These are phyloP conservation scores for Russula lepida DNA, from an alignment of 768 basidiomycete genomes.

Conservation along the genomic window DNA sequence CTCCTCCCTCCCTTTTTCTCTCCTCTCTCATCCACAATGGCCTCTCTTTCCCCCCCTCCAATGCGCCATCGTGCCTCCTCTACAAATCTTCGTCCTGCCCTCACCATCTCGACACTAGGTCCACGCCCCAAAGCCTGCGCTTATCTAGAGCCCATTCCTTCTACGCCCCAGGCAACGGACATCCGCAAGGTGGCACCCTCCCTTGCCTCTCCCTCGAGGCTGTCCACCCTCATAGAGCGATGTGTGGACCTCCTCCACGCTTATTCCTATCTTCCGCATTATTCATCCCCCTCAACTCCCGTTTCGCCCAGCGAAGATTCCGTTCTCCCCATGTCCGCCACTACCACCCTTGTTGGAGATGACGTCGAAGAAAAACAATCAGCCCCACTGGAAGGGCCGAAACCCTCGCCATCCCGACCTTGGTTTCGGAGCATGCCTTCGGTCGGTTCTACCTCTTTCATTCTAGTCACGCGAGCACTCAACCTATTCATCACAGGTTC, in stretches of 20 bases:
- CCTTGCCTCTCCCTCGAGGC: slow-evolving; percentile 17
- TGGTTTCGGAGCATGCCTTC: slow-evolving; percentile 17
- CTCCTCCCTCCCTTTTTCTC: neutral
- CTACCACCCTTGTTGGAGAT: slow-evolving; percentile 6
- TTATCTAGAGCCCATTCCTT: slow-evolving; percentile 24
- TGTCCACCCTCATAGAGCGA: slow-evolving; percentile 18
- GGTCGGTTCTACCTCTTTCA: slow-evolving; percentile 11
- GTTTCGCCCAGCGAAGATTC: slow-evolving; percentile 35
- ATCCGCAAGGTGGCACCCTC: slow-evolving; percentile 10
- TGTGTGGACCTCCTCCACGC: slow-evolving; percentile 13
- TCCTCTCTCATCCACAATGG: slow-evolving; percentile 17
- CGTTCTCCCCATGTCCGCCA: slow-evolving; percentile 15
- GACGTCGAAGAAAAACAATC: slow-evolving; percentile 5
- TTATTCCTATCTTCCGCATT: slow-evolving; percentile 4
- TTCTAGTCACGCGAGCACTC: slow-evolving; percentile 16
- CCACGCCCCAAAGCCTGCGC: slow-evolving; percentile 31
- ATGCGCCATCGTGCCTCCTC: slow-evolving; percentile 52
- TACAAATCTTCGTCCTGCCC: slow-evolving; percentile 44
- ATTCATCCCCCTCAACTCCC: slow-evolving; percentile 25
- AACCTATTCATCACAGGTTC: slow-evolving; percentile 31
- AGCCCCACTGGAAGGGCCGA: neutral
- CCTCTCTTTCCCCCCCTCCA: slow-evolving; percentile 33
- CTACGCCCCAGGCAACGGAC: slow-evolving; percentile 21
- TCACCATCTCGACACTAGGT: slow-evolving; percentile 46
- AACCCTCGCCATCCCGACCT: slow-evolving; percentile 2